phyloP scores from a whole-genome alignment of 768 basidiomycete genomes.

The Tulasnella sp. region DNA sequence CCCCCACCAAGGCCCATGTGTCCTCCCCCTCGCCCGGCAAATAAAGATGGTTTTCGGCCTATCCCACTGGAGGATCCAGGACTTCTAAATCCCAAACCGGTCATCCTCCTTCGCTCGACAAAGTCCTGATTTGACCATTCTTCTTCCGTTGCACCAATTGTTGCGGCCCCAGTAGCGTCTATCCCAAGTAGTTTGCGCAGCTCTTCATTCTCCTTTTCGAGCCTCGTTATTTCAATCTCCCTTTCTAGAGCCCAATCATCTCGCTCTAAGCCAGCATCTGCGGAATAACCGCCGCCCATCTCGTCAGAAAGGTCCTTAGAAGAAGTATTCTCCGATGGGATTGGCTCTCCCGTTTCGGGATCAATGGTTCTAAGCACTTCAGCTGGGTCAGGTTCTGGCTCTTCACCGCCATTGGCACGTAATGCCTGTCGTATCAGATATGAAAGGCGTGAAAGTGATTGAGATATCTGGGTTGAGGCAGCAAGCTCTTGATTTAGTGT shows the following conservation, averaged over 20 bases:
- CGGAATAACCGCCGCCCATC: neutral
- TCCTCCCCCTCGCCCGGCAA: constrained; percentile 7
- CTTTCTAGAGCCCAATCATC: constrained; percentile 81
- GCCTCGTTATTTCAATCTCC: constrained; percentile 69
- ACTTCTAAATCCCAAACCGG: neutral
- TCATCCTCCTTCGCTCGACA: neutral
- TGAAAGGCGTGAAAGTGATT: constrained; percentile 60
- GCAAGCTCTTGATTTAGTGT: constrained; percentile 42
- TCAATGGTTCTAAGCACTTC: constrained; percentile 29
- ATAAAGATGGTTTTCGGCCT: constrained; percentile 8
- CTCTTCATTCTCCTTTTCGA: constrained; percentile 72
- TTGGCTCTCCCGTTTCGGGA: constrained; percentile 31
- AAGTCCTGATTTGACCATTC: constrained; percentile 9
- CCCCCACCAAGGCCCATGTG: neutral
- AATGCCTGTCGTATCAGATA: constrained; percentile 58
- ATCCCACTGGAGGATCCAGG: constrained; percentile 1
- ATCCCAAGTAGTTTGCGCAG: constrained; percentile 67
- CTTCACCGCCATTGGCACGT: constrained; percentile 53
- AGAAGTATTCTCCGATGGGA: constrained; percentile 26
- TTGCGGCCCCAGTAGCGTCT: neutral
- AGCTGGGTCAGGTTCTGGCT: constrained; percentile 3
- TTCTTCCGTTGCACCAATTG: constrained; percentile 10
- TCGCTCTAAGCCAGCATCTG: constrained; percentile 19
- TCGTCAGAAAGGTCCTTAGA: constrained; percentile 10
- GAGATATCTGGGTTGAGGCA: constrained; percentile 43